Conservation (phyloP, 2,329 filamentous ascomycete species). For the Cytospora schulzeri region DNA sequence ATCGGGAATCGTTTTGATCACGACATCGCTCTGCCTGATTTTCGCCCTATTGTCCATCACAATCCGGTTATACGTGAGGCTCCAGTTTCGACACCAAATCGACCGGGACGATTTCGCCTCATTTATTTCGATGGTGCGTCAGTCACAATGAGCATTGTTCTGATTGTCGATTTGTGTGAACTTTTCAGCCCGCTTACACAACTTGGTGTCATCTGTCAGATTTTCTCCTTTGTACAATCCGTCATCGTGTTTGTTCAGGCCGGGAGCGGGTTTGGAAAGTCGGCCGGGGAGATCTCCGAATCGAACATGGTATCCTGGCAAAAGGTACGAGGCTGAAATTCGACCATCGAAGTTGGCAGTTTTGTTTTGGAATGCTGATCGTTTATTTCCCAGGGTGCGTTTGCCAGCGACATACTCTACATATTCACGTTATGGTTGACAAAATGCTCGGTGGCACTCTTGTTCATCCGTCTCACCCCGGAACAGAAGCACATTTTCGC, state of each 20-base stretch:
- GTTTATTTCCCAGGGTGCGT: conserved; percentile 35
- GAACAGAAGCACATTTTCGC: conserved; percentile 42
- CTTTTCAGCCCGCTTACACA: background rate
- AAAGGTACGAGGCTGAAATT: conserved; percentile 36
- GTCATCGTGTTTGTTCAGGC: conserved; percentile 42
- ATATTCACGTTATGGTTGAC: conserved; percentile 45
- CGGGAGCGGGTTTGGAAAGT: conserved; percentile 43
- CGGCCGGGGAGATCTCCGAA: conserved; percentile 31
- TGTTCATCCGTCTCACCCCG: conserved; percentile 48
- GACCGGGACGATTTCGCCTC: conserved; percentile 40
- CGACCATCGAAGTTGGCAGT: background rate
- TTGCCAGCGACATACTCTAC: conserved; percentile 46
- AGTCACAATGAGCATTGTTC: background rate
- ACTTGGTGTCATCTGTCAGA: conserved; percentile 30
- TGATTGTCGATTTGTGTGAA: background rate
- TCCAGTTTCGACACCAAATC: conserved; percentile 35
- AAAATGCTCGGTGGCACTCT: conserved; percentile 45
- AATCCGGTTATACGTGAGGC: conserved; percentile 43
- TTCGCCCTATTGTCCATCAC: conserved; percentile 42
- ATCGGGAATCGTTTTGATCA: conserved; percentile 43
- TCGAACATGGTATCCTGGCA: conserved; percentile 34
- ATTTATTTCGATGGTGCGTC: conserved; percentile 34
- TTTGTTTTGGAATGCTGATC: background rate
- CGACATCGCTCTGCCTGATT: conserved; percentile 41
- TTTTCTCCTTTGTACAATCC: conserved; percentile 40